These are phyloP conservation scores for Boletus reticuloceps DNA, from an alignment of 768 basidiomycete genomes.

Conservation along the genomic window DNA sequence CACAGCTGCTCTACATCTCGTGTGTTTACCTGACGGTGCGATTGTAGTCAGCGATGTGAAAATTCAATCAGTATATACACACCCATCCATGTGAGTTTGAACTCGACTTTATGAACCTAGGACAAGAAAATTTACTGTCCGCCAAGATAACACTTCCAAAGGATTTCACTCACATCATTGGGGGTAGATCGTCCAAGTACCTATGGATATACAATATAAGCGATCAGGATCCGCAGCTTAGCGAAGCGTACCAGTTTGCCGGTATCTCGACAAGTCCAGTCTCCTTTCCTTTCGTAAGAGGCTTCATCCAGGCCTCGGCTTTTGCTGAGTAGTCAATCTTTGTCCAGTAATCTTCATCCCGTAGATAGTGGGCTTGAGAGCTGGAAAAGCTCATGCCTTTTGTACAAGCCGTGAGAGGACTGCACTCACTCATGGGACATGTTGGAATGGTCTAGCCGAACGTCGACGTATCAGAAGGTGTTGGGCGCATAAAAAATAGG, in stretches of 20 bases:
- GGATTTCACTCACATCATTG: constrained; percentile 53
- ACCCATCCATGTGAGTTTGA: constrained; percentile 76
- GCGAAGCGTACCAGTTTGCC: constrained; percentile 56
- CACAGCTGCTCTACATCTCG: constrained; percentile 68
- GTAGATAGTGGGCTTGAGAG: constrained; percentile 65
- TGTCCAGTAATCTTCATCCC: constrained; percentile 68
- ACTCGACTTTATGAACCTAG: constrained; percentile 66
- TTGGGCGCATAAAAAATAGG: background rate
- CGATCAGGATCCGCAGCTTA: background rate
- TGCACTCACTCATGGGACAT: constrained; percentile 48
- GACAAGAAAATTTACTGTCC: background rate
- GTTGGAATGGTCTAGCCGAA: constrained; percentile 50
- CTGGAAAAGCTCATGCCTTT: constrained; percentile 18
- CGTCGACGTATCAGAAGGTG: constrained; percentile 2
- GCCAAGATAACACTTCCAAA: background rate
- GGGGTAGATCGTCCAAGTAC: constrained; percentile 73
- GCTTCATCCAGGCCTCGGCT: constrained; percentile 74
- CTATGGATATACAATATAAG: constrained; percentile 23
- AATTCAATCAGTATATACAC: background rate
- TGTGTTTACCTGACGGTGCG: constrained; percentile 50
- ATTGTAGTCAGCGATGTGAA: background rate
- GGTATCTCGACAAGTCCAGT: constrained; percentile 66
- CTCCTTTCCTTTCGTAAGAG: constrained; percentile 57
- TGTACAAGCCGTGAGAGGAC: background rate
- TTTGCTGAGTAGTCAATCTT: constrained; percentile 63